A percentile compares a stretch with the other conserved stretches of the same genome.
Conservation (phyloP, 2,329 filamentous ascomycete genomes). For the Paraphoma chrysanthemicola region DNA sequence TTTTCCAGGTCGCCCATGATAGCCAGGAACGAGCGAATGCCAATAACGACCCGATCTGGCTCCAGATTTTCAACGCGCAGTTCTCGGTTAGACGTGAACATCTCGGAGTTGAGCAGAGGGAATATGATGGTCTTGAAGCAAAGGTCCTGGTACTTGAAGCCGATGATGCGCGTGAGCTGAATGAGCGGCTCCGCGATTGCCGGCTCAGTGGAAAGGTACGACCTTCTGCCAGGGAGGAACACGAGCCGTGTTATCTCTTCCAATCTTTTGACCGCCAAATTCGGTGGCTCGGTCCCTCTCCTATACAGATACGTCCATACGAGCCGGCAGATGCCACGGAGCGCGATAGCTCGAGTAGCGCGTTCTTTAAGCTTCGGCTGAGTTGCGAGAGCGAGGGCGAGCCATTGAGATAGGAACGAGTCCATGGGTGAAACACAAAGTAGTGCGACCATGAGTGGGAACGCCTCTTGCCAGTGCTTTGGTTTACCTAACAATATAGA, state of each 20-base stretch:
- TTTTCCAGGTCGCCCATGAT: conserved; percentile 94
- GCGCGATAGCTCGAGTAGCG: conserved; percentile 75
- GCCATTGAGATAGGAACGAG: conserved; percentile 84
- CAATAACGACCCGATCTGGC: conserved; percentile 96
- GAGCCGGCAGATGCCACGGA: conserved; percentile 88
- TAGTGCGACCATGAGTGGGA: conserved; percentile 84
- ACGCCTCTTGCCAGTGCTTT: conserved; percentile 88
- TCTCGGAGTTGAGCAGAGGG: conserved; percentile 88
- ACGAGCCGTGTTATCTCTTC: conserved; percentile 89
- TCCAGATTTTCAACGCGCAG: conserved; percentile 91
- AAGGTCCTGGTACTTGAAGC: conserved; percentile 90
- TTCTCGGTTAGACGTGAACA: conserved; percentile 79
- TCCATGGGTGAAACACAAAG: conserved; percentile 89
- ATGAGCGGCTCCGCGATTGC: conserved; percentile 89
- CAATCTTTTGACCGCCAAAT: conserved; percentile 75
- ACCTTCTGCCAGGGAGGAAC: conserved; percentile 79
- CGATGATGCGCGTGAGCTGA: conserved; percentile 92
- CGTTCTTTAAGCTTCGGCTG: conserved; percentile 87
- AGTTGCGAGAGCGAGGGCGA: conserved; percentile 77
- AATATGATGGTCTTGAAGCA: conserved; percentile 95
- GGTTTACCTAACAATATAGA: conserved; percentile 88
- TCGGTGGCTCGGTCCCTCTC: conserved; percentile 70
- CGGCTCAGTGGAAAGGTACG: conserved; percentile 81
- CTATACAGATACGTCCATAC: conserved; percentile 96
- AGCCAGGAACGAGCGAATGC: conserved; percentile 89